These are phyloP conservation scores for Tulasnella calospora DNA, from an alignment of 768 basidiomycete species.

Conservation along the genomic window DNA sequence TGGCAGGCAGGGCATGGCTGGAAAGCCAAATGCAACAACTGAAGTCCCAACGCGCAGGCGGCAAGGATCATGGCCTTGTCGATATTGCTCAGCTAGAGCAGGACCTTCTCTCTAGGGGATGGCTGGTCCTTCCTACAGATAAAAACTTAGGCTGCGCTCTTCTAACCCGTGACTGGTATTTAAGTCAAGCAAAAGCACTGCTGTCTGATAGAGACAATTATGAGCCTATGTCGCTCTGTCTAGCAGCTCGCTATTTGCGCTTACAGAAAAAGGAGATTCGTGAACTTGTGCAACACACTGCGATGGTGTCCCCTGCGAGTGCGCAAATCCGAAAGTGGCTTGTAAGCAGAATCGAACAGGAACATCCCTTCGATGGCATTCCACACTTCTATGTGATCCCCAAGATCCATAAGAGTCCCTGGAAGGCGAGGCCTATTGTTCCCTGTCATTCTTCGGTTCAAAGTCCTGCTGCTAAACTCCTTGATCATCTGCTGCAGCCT, in stretches of 20 bases:
- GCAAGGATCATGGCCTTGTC: background rate
- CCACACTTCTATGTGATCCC: constrained; percentile 14
- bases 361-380: background rate
- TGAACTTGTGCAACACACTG: background rate
- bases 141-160: constrained; percentile 2
- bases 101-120: background rate
- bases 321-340: background rate
- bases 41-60: background rate
- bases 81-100: background rate
- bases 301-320: background rate
- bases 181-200: background rate
- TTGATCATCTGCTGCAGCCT: constrained; percentile 7
- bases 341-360: background rate
- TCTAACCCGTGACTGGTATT: constrained; percentile 7
- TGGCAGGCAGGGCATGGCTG: background rate
- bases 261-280: background rate
- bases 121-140: constrained; percentile 6
- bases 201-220: background rate
- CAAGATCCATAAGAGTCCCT: constrained; percentile 17
- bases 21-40: no score
- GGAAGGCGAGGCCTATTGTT: background rate
- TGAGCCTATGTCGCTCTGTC: background rate
- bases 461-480: background rate
- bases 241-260: background rate
- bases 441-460: constrained; percentile 14